Evolutionary conservation across 1,139 yeast species (phyloP), one percentile per base, ranked within the genome.

Genomic region (Suhomyces yuchorum): DNA sequence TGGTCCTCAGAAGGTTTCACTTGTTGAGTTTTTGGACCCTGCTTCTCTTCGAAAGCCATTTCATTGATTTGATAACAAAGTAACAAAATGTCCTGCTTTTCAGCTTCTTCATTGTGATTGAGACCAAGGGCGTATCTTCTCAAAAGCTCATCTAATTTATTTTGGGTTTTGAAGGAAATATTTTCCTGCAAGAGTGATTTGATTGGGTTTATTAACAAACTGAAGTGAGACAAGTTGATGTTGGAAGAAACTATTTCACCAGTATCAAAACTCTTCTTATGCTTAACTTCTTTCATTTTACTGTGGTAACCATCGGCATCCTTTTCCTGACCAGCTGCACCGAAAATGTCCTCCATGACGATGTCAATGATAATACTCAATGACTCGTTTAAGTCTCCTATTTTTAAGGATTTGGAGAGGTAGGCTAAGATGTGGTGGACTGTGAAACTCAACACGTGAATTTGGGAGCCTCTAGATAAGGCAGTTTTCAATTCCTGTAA

Each of bases 331-430:
- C 97, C 96, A 8, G 96, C 90, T 5, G 87, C 81, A 15, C 99
- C 99, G 67, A 93, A 92, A 3, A 84, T 80, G 60, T 93, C 97
- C 61, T 91, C 96, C 96, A 93, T 92, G 32, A 92, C 78, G 32
- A 91, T 75, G 23, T 81, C 84, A 53, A 86, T 84, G 15, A 92
- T 69, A 44, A 87, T 58, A 3, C 70, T 70, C 7, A 85, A 80
- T 19, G 87, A 78, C 19, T 82, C 87, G 63, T 91, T 93, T 42
- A 93, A 70, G 52, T 88, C 96, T 5, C 96, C 96, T 51, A 81
- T 87, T 1, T 63, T 53, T 42, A 91, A 65, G 2, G 55, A 57
- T 3, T 70, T 74, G 9, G 64, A 55, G 53, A 90, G 69, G 18
- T 81, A 76, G 2, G 79, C 79, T 48, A 93, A 68, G 40, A 93